Base-by-base conservation (phyloP, 2,329 filamentous ascomycete genomes). In the Chaetomiaceae sp. region DNA sequence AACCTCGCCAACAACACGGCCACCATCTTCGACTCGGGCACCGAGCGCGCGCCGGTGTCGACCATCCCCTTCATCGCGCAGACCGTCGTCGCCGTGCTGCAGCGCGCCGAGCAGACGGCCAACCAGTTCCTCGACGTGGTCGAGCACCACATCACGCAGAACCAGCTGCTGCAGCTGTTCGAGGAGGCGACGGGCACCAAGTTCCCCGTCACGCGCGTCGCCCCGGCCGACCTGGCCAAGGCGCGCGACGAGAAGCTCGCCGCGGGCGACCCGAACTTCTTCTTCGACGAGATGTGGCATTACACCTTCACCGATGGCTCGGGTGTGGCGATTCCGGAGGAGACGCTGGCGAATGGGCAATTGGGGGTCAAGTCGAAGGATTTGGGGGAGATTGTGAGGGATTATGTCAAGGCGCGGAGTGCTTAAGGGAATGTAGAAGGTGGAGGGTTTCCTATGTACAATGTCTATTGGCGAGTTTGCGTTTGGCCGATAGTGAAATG, bases 71-170 rank as follows among this genome's bases (percentile, higher is more conserved):
- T 70, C 17, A 68, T 83, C 35, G 76, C 68, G 2, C 60, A 68
- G 27, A 71, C 76, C 1, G 67, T 80, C 1, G 68, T 70, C 11
- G 66, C 69, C 4, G 64, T 77, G 8, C 62, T 84, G n/a, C 65
- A 62, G 56, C 68, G 59, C 20, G 66, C 70, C 1, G 65, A 67
- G 1, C 62, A 69, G 43, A 81, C 76, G 0, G 70, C 67, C 35
- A 83, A 84, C 57, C 65, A 73, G 49, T 74, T 76, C 58, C 58
- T 84, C 34, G 72, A 71, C 44, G 62, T 83, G 14, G 72, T 73
- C 6, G 77, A 73, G 3, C 74, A 80, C 49, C 70, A 69, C 20
- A 71, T 72, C 0, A 71, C 71, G 0, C 79, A 83, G 61, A 73
- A 73, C 4, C 66, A 81, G 48, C 61, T 84, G 2, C 57, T 83